Percentiles rank a stretch among this genome's conserved stretches.
These are phyloP conservation scores for Xylaria cubensis DNA, from an alignment of 495 filamentous ascomycete species.

Conservation along the genomic window DNA sequence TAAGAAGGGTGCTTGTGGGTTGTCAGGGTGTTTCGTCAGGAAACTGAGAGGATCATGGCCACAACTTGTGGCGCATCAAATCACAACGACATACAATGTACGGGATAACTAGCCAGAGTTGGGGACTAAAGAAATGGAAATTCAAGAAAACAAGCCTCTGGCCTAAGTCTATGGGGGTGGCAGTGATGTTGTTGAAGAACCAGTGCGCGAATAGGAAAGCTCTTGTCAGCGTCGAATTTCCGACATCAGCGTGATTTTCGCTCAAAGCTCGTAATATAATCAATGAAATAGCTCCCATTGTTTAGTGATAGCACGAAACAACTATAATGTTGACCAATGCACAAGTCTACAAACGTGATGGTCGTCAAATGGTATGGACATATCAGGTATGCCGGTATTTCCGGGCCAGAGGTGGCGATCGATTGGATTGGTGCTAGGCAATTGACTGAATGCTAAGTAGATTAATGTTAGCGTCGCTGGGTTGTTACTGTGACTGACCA, in stretches of 20 bases:
- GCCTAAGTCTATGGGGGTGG: slow-evolving; percentile 18
- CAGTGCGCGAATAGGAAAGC: background rate
- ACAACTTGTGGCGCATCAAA: slow-evolving; percentile 5
- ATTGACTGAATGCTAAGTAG: background rate
- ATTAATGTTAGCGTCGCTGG: background rate
- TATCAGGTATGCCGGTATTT: background rate
- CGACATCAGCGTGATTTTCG: background rate
- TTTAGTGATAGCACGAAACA: background rate
- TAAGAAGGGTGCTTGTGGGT: background rate
- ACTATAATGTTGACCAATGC: background rate
- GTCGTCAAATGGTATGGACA: background rate
- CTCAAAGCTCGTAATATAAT: background rate
- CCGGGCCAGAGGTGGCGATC: background rate
- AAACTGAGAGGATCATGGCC: background rate
- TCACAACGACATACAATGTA: background rate
- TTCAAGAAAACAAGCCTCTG: background rate
- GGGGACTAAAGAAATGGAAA: slow-evolving; percentile 16
- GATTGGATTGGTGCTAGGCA: background rate
- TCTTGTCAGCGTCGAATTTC: background rate
- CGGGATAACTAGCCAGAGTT: background rate
- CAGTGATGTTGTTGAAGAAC: slow-evolving; percentile 4
- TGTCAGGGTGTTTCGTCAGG: background rate
- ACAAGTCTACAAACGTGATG: background rate
- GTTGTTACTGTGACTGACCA: background rate
- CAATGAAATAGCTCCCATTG: background rate